phyloP scores from a whole-genome alignment of 2,329 filamentous ascomycete species.

The Arachnomyces sp. region DNA sequence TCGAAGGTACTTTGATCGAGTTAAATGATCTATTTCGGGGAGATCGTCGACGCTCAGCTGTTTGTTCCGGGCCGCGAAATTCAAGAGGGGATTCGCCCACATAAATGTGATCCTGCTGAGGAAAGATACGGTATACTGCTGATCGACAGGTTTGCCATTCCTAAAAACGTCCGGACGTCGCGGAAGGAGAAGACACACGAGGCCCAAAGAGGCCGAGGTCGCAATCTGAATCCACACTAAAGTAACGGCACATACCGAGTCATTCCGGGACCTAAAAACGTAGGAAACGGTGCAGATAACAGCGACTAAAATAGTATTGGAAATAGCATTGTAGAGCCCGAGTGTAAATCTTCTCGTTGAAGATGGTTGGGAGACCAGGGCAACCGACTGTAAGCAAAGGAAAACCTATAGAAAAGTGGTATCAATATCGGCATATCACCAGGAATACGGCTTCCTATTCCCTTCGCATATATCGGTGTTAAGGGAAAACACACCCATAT shows the following conservation, averaged over 20 bases:
- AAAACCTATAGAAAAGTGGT: constrained; percentile 16
- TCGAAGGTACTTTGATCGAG: constrained; percentile 45
- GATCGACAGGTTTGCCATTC: constrained; percentile 53
- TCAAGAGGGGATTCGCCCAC: constrained; percentile 53
- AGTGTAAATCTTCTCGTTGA: constrained; percentile 25
- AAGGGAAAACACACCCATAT: constrained; percentile 46
- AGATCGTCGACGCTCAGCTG: constrained; percentile 56
- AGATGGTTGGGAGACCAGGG: constrained; percentile 27
- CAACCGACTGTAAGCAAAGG: constrained; percentile 24
- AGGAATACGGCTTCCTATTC: not conserved
- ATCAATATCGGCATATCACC: not conserved
- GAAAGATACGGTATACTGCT: constrained; percentile 52
- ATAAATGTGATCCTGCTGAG: constrained; percentile 56
- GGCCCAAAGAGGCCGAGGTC: constrained; percentile 35
- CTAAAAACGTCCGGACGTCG: constrained; percentile 60
- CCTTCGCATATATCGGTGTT: not conserved
- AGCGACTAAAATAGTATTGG: constrained; percentile 20
- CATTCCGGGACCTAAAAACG: not conserved
- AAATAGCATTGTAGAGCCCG: constrained; percentile 23
- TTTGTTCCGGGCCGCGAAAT: constrained; percentile 48
- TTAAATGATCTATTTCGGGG: constrained; percentile 50
- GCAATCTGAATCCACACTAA: constrained; percentile 14
- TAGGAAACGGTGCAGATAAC: constrained; percentile 12
- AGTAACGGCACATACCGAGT: not conserved
- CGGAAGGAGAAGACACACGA: constrained; percentile 50